Base-by-base conservation (phyloP, 805 yeast species). In the Ogataea populi-albae region DNA sequence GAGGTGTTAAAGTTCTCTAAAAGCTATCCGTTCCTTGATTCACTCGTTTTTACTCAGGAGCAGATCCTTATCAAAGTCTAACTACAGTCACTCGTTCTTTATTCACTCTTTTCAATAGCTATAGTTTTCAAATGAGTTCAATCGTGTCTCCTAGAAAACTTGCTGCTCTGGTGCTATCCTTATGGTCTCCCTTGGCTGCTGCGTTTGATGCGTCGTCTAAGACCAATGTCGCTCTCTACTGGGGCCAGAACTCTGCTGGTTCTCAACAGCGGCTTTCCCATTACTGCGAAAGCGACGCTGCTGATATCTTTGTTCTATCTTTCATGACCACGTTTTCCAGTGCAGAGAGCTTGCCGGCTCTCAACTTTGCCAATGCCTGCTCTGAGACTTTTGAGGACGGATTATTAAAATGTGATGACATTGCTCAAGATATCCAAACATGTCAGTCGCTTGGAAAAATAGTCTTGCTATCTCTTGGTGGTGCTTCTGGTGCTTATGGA, bases 181-280 rank as follows among this genome's bases (percentile, higher is more conserved):
- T 47, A 15, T 26, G 46, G 28, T 27, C 46, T 6, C 14, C 48
- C 8, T 33, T 33, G 2, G 40, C 44, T 3, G 21, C 30, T 10
- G 59, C 63, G 7, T 64, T 63, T 40, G 51, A 59, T 45, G 50
- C 68, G 7, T 37, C 57, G 12, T 58, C 78, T 23, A 67, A 71
- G 30, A 53, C 68, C 21, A 83, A 85, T 46, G 75, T 86, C 24
- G 96, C 82, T 16, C 69, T 84, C 6, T 87, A 87, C 63, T 87
- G 96, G 96, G 96, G 96, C 35, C 95, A 87, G 62, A 75, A 76
- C 50, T 77, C 91, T 11, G 79, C 74, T n/a, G 86, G 86, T 6
- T 66, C 40, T 23, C 79, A 76, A 48, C 54, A 65, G 23, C 52
- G 61, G 4, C 60, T 77, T 5, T 61, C 69, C 2, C 61, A 68